Conservation (phyloP, 768 basidiomycete genomes). For the Mycena rosella region DNA sequence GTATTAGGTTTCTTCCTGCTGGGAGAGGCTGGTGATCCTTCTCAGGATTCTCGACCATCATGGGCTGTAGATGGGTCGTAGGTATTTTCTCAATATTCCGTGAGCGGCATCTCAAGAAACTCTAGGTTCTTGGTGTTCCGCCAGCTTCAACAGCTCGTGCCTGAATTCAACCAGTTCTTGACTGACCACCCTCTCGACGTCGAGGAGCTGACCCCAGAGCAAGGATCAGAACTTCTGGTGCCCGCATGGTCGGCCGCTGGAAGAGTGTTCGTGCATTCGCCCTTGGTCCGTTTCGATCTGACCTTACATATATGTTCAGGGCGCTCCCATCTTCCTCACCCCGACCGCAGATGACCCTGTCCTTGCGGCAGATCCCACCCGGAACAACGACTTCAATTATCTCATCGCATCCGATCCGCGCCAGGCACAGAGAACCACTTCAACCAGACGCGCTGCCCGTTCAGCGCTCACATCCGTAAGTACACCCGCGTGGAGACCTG, state of each 20-base stretch:
- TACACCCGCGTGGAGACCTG: constrained; percentile 43
- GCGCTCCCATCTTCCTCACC: constrained; percentile 48
- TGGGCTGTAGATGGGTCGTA: constrained; percentile 43
- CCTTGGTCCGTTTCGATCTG: too few relatives aligned
- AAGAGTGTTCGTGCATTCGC: constrained; percentile 41
- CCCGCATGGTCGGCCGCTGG: constrained; percentile 51
- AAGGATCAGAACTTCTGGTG: constrained; percentile 46
- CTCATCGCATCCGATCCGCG: constrained; percentile 13
- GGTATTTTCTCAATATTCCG: neutral
- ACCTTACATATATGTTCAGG: constrained; percentile 35
- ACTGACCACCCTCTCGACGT: constrained; percentile 37
- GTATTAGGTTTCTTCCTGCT: constrained; percentile 34
- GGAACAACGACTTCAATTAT: constrained; percentile 52
- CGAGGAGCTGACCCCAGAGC: constrained; percentile 31
- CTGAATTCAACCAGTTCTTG: constrained; percentile 47
- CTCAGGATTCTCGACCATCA: constrained; percentile 11
- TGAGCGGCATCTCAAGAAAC: neutral
- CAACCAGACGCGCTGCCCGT: constrained; percentile 46
- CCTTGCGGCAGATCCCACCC: constrained; percentile 37
- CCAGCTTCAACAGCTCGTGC: constrained; percentile 49
- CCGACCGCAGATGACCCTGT: constrained; percentile 44
- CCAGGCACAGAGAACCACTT: constrained; percentile 35
- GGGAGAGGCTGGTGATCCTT: constrained; percentile 44
- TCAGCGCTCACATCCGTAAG: constrained; percentile 49
- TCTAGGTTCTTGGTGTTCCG: constrained; percentile 34